Percentiles rank a stretch among this genome's conserved stretches.
phyloP scores from a whole-genome alignment of 2,329 filamentous ascomycete genomes.

The Trichoderma sp. region DNA sequence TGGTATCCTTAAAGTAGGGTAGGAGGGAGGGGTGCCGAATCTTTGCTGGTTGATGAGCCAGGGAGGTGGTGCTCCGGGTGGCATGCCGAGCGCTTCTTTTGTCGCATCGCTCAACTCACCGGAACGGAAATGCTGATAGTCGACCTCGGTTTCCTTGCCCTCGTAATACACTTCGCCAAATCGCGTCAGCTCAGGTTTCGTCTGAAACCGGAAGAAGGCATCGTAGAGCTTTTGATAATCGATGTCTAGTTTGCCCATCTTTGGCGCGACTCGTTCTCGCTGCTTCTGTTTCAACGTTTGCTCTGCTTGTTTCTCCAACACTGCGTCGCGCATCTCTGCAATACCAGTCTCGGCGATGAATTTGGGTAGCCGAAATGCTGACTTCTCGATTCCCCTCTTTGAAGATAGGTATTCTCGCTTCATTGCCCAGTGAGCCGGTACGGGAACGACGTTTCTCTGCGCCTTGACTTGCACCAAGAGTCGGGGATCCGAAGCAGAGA shows the following conservation, averaged over 20 bases:
- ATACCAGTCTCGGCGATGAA: conserved; percentile 99
- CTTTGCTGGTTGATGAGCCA: conserved; percentile 98
- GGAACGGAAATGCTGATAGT: conserved; percentile 84
- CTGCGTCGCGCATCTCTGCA: conserved; percentile 95
- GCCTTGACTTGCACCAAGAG: conserved; percentile 93
- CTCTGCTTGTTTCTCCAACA: conserved; percentile 92
- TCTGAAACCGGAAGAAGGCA: conserved; percentile 97
- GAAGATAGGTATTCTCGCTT: conserved; percentile 97
- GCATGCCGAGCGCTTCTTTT: conserved; percentile 91
- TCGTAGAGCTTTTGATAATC: conserved; percentile 99
- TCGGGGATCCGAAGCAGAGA: conserved; percentile 84
- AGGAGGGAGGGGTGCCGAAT: conserved; percentile 89
- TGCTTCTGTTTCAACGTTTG: conserved; percentile 94
- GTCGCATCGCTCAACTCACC: conserved; percentile 88
- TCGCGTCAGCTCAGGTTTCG: conserved; percentile 88
- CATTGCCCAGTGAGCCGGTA: conserved; percentile 90
- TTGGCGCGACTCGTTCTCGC: conserved; percentile 88
- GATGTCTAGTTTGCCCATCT: conserved; percentile 96
- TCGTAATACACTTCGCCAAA: conserved; percentile 99
- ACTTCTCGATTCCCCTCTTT: conserved; percentile 95
- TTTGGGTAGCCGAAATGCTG: conserved; percentile 87
- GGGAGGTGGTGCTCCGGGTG: conserved; percentile 87
- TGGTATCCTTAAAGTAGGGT: conserved; percentile 92
- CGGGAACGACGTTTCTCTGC: conserved; percentile 92
- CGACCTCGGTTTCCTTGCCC: conserved; percentile 97